Conservation (phyloP, 1,284 basidiomycete species). For the Apiotrichum laibachii region DNA sequence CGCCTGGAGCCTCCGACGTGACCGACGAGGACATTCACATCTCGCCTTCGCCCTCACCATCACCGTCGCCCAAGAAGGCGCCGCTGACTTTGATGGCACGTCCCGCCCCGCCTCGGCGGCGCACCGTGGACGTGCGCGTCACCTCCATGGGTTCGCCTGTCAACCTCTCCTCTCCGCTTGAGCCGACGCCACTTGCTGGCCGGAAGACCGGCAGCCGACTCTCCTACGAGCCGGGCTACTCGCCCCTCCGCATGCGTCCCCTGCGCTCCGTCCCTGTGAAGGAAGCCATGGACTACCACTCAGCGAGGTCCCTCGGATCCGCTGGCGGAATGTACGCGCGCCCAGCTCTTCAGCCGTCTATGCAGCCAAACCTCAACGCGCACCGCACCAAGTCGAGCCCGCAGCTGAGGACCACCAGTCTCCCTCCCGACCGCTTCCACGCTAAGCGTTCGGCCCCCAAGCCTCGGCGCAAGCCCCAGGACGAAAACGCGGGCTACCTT, state of each 20-base stretch:
- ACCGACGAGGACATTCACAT: too few species aligned
- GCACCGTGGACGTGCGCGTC: not conserved
- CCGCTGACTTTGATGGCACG: not conserved
- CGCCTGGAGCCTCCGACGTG: not conserved
- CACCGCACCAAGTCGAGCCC: too few species aligned
- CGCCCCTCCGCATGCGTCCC: not conserved
- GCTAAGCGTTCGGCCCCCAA: too few species aligned
- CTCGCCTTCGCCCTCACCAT: not conserved
- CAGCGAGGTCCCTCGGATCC: too few species aligned
- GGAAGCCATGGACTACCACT: too few species aligned
- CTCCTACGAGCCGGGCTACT: not conserved
- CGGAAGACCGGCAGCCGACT: not conserved
- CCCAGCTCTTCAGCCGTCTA: too few species aligned
- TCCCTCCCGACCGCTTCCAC: too few species aligned
- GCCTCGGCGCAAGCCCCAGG: too few species aligned
- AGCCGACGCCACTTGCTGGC: not conserved
- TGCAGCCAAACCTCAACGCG: too few species aligned
- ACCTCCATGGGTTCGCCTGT: constrained; percentile 1
- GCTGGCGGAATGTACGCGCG: too few species aligned
- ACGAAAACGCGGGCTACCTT: too few species aligned
- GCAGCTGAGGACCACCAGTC: too few species aligned
- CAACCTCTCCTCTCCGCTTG: constrained; percentile 3
- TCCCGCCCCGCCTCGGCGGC: not conserved
- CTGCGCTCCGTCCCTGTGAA: not conserved
- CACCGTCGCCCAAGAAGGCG: not conserved